Evolutionary conservation across 1,139 yeast genomes (phyloP), one percentile per base, ranked within the genome.

Genomic region (Kluyveromyces sp.): DNA sequence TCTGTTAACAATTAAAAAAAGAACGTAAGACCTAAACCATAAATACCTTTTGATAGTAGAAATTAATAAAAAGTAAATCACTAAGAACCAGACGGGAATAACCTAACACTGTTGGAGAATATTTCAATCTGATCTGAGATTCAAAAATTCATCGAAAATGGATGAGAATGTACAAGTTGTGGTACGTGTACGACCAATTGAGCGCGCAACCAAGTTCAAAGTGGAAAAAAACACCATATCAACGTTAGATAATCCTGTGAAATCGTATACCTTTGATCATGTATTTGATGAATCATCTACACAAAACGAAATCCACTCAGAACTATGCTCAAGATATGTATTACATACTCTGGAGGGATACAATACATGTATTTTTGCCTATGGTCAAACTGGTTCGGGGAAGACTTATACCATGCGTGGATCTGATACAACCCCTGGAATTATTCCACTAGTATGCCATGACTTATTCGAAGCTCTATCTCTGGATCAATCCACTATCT

Each of bases 361-460:
- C 59, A 86, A 87, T 58, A 94, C 85, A 4, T 87, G 96, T 63
- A 87, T 89, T 1, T 86, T 89, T 67, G 95, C 97, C 0, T 89
- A 89, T 64, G 97, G 97, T 0, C 97, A 89, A 64, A 89, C 97
- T 0, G 96, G 96, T 0, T 86, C 96, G 0, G 97, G 97, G 2
- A 89, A 89, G 60, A 88, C 96, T 0, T 80, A 69, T 62, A 89
- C 97, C 0, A 89, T 89, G 96, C 77, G 90, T 0, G 74, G 72
- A 32, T 66, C 74, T 0, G 54, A 65, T 2, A 79, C 78, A 55
- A 30, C 34, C 27, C 50, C 48, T 2, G 97, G 97, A 6, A 78
- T 89, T 74, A 85, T 87, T 32, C 87, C 94, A 1, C 44, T 50
- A 25, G 36, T 51, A 25, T 49, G 54, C 34, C 45, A 41, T 10